Evolutionary conservation across 768 basidiomycete genomes (phyloP).

Genomic region (Phylloporus rhodoxanthus): DNA sequence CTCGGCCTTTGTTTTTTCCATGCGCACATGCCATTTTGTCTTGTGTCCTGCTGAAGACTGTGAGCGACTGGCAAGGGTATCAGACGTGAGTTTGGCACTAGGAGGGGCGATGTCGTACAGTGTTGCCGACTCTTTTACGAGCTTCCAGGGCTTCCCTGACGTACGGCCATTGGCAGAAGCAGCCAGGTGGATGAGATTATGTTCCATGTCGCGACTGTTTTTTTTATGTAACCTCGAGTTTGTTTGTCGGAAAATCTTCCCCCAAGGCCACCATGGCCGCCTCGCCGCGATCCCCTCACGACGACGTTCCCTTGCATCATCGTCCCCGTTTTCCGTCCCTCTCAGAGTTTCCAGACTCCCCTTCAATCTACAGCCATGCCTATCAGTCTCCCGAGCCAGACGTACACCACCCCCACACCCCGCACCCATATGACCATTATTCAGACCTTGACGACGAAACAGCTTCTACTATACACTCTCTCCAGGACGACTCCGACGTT

Average conservation of each 20-base stretch:
- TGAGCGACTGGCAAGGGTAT: slow-evolving; percentile 49
- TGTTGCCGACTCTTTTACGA: slow-evolving; percentile 41
- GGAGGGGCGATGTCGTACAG: slow-evolving; percentile 31
- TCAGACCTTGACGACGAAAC: slow-evolving; percentile 54
- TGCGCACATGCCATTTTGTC: slow-evolving; percentile 65
- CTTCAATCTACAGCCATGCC: slow-evolving; percentile 61
- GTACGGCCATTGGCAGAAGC: slow-evolving; percentile 60
- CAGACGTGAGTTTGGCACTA: slow-evolving; percentile 1
- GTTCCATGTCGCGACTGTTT: background rate
- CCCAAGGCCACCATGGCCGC: slow-evolving; percentile 34
- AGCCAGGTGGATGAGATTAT: slow-evolving; percentile 30
- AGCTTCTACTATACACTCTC: slow-evolving; percentile 21
- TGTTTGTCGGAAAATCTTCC: slow-evolving; percentile 1
- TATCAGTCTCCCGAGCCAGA: slow-evolving; percentile 49
- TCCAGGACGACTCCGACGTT: slow-evolving; percentile 31
- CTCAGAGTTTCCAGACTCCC: slow-evolving; percentile 59
- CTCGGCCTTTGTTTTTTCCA: slow-evolving; percentile 60
- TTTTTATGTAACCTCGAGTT: slow-evolving; percentile 22
- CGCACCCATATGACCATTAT: slow-evolving; percentile 42
- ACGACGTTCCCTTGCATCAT: slow-evolving; percentile 31
- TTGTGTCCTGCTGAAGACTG: slow-evolving; percentile 61
- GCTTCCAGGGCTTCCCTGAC: slow-evolving; percentile 70
- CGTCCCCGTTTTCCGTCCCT: slow-evolving; percentile 48
- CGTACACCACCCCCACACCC: slow-evolving; percentile 21
- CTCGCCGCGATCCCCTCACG: slow-evolving; percentile 33